Conservation (phyloP, 2,329 filamentous ascomycete genomes). For the Shiraia sp. region DNA sequence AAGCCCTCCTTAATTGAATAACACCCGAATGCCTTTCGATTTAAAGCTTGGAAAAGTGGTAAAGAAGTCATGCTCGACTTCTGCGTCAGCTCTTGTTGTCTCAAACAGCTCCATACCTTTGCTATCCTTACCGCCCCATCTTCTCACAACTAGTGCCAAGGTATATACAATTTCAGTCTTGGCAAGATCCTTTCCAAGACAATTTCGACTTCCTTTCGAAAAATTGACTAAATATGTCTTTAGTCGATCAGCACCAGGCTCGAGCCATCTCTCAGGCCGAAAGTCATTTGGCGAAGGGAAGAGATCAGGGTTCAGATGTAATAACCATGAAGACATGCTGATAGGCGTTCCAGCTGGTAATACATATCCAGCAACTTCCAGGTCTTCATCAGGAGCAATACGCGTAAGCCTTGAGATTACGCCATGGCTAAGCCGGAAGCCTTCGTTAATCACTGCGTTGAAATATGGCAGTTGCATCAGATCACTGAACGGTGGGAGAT, state of each 20-base stretch:
- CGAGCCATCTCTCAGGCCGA: constrained; percentile 34
- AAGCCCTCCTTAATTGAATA: neutral
- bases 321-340: constrained; percentile 21
- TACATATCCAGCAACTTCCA: constrained; percentile 8
- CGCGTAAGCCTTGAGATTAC: constrained; percentile 22
- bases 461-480: constrained; percentile 22
- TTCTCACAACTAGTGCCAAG: constrained; percentile 11
- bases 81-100: constrained; percentile 24
- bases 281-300: constrained; percentile 25
- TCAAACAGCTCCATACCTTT: constrained; percentile 22
- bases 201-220: constrained; percentile 44
- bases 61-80: constrained; percentile 29
- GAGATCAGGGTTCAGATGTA: constrained; percentile 22
- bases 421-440: constrained; percentile 28
- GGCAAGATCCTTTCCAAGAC: constrained; percentile 46
- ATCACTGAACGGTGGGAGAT: constrained; percentile 3
- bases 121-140: constrained; percentile 4
- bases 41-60: constrained; percentile 16
- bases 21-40: constrained; percentile 20
- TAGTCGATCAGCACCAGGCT: constrained; percentile 10
- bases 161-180: constrained; percentile 24
- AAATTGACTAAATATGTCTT: constrained; percentile 47
- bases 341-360: constrained; percentile 30
- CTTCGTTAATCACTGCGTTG: constrained; percentile 26
- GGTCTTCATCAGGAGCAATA: constrained; percentile 20